Evolutionary conservation across 371 early-diverging fungal species (phyloP).

Genomic region (Apophysomyces sp.): DNA sequence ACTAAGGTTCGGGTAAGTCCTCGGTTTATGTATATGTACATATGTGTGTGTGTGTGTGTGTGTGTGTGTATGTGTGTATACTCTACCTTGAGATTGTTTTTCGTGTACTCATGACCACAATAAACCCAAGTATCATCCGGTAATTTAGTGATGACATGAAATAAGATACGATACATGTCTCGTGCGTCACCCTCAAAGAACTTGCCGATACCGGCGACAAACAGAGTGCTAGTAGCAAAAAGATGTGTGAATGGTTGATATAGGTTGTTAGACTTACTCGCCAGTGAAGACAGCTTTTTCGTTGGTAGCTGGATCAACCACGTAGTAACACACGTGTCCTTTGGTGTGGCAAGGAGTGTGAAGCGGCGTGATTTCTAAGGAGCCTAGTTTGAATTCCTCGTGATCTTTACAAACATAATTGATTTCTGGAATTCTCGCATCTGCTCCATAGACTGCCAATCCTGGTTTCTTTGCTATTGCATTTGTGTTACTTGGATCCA

Average conservation of each 20-base stretch:
- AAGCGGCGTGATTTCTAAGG: conserved; percentile 62
- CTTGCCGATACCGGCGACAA: conserved; percentile 79
- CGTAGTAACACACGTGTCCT: conserved; percentile 86
- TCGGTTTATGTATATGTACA: no score
- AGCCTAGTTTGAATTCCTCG: conserved; percentile 76
- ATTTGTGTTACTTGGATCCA: conserved; percentile 20
- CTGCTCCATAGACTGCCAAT: conserved; percentile 83
- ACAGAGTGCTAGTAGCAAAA: conserved; percentile 25
- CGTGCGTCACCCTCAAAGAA: conserved; percentile 93
- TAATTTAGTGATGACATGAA: conserved; percentile 68
- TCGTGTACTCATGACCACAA: conserved; percentile 82
- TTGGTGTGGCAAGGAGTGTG: conserved; percentile 90
- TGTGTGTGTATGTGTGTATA: no score
- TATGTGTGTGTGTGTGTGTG: no score
- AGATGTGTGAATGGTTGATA: background rate
- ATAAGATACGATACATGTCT: conserved; percentile 83
- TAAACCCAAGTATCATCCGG: conserved; percentile 90
- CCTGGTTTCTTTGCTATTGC: conserved; percentile 60
- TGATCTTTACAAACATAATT: conserved; percentile 75
- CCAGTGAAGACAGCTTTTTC: conserved; percentile 50
- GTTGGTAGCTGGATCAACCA: conserved; percentile 54
- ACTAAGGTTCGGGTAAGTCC: conserved; percentile 15
- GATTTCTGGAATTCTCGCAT: conserved; percentile 83
- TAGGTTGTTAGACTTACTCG: no score
- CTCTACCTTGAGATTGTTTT: conserved; percentile 37